Percentiles rank a stretch among this genome's conserved stretches.
phyloP scores from a whole-genome alignment of 352 stramenopile genomes.

The Phytophthora pluvialis region DNA sequence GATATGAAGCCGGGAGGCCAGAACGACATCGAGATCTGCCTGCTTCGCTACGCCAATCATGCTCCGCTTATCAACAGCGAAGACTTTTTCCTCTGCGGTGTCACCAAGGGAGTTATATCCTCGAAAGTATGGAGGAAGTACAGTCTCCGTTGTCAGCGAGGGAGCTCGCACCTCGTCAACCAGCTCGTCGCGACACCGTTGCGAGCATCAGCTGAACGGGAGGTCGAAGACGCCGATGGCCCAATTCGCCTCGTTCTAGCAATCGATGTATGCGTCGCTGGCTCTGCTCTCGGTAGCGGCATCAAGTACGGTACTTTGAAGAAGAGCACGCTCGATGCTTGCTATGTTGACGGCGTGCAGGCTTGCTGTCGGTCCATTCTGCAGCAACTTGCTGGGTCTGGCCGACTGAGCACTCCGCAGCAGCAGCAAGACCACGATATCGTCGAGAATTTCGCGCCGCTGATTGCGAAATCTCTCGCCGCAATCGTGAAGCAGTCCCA shows the following conservation, averaged over 20 bases:
- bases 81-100: slow-evolving; percentile 63
- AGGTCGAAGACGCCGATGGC: slow-evolving; percentile 5
- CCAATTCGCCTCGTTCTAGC: slow-evolving; percentile 51
- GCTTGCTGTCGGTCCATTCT: slow-evolving; percentile 50
- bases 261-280: slow-evolving; percentile 54
- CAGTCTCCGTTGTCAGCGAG: slow-evolving; percentile 50
- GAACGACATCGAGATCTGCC: slow-evolving; percentile 57
- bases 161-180: slow-evolving; percentile 49
- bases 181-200: slow-evolving; percentile 51
- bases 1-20: slow-evolving; percentile 17
- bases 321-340: slow-evolving; percentile 61
- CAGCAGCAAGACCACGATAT: slow-evolving; percentile 64
- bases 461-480: slow-evolving; percentile 61
- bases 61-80: slow-evolving; percentile 66
- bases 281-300: neutral
- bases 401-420: slow-evolving; percentile 52
- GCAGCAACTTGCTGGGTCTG: slow-evolving; percentile 52
- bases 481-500: slow-evolving; percentile 42
- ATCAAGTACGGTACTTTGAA: slow-evolving; percentile 63
- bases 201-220: slow-evolving; percentile 16
- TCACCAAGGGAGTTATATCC: slow-evolving; percentile 47
- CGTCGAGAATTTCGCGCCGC: slow-evolving; percentile 51
- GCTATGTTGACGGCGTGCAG: slow-evolving; percentile 47
- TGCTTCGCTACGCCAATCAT: slow-evolving; percentile 82
- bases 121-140: slow-evolving; percentile 65